A percentile compares a stretch with the other conserved stretches of the same genome.
Evolutionary conservation across 2,329 filamentous ascomycete species (phyloP).

Genomic region (Fusarium pilosicola): DNA sequence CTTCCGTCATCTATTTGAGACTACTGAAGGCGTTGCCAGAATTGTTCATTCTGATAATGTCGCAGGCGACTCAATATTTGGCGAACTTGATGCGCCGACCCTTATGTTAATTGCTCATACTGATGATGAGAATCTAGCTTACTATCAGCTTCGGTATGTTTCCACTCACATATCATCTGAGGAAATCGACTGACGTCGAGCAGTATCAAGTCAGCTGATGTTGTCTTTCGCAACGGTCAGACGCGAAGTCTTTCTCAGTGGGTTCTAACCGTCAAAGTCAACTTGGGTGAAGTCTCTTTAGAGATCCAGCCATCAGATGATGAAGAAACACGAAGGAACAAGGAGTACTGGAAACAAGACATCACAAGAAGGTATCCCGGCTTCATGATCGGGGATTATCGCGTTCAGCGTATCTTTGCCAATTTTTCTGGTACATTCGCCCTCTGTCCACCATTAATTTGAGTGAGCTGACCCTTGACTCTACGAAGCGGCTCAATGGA

Average conservation of each 20-base stretch:
- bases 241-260: neutral
- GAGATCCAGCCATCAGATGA: neutral
- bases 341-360: neutral
- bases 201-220: neutral
- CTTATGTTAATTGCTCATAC: neutral
- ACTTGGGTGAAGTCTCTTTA: neutral
- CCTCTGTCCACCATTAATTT: no score
- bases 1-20: neutral
- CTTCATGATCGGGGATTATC: neutral
- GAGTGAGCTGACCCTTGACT: no score
- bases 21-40: neutral
- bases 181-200: no score
- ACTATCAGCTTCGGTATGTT: neutral
- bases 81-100: neutral
- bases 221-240: neutral
- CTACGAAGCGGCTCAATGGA: no score
- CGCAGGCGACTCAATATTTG: neutral
- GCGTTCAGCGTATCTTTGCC: neutral
- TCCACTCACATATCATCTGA: no score
- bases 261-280: neutral
- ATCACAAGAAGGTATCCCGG: neutral
- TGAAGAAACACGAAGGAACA: neutral
- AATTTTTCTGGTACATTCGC: neutral
- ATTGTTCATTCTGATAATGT: neutral
- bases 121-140: neutral